A percentile compares a stretch with the other conserved stretches of the same genome.
Evolutionary conservation across 2,329 filamentous ascomycete species (phyloP).

Genomic region (Diaporthe australafricana): DNA sequence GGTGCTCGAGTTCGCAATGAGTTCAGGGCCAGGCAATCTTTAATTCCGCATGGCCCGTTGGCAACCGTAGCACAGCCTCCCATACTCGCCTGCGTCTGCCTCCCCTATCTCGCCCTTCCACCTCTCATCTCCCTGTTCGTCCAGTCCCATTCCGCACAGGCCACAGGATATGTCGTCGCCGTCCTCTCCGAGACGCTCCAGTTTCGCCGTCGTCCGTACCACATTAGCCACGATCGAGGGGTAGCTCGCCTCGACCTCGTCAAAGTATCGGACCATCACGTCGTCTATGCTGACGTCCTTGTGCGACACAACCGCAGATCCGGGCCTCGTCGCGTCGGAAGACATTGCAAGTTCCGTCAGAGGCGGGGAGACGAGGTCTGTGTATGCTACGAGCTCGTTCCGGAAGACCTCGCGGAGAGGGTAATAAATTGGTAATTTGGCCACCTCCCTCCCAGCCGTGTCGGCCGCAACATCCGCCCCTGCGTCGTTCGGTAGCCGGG

Average conservation of each 20-base stretch:
- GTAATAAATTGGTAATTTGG: constrained; percentile 69
- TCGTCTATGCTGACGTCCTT: constrained; percentile 90
- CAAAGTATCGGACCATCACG: constrained; percentile 90
- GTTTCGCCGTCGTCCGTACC: constrained; percentile 88
- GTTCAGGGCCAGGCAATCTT: constrained; percentile 30
- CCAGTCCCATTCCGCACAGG: constrained; percentile 77
- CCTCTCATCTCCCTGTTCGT: constrained; percentile 71
- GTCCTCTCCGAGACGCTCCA: constrained; percentile 63
- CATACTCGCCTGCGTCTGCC: constrained; percentile 43
- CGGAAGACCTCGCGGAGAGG: constrained; percentile 88
- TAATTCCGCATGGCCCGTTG: constrained; percentile 71
- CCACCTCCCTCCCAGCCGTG: not conserved
- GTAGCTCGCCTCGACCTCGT: constrained; percentile 85
- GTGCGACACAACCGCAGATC: constrained; percentile 65
- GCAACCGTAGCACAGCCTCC: constrained; percentile 78
- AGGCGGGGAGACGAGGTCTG: constrained; percentile 62
- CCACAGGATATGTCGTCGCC: constrained; percentile 61
- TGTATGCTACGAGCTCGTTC: constrained; percentile 80
- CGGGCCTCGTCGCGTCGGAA: constrained; percentile 44
- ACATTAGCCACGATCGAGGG: constrained; percentile 96
- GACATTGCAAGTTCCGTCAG: constrained; percentile 62
- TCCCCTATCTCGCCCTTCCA: constrained; percentile 72
- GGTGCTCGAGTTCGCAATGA: no score
- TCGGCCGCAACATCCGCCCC: not conserved
- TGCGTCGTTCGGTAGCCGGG: not conserved